Conservation (phyloP, 306 rosid genomes). For the Prunus mongolica region DNA sequence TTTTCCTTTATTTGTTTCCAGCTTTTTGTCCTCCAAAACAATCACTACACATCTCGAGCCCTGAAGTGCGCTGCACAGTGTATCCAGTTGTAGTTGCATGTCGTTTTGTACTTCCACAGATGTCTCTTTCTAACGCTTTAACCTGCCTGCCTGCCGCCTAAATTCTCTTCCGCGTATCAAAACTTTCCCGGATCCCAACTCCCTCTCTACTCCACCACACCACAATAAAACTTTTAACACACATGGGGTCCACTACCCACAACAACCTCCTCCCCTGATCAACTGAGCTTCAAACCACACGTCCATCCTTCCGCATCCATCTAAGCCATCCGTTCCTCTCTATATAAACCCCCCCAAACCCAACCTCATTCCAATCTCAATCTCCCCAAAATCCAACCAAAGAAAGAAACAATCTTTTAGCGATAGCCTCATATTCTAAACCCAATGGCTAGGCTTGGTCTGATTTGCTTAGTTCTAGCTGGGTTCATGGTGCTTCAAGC, state of each 20-base stretch:
- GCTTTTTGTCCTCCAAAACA: not conserved
- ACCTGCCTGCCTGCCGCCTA: not conserved
- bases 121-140: not conserved
- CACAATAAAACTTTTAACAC: not conserved
- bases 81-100: conserved; percentile 9
- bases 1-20: not conserved
- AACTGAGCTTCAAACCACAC: conserved; percentile 19
- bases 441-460: conserved; percentile 42
- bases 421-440: not conserved
- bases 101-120: not conserved
- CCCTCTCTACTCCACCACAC: not conserved
- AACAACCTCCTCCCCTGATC: not conserved
- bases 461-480: conserved; percentile 37
- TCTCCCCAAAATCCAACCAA: not conserved
- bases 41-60: not conserved
- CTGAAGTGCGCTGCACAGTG: not conserved
- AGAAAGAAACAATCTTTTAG: not conserved
- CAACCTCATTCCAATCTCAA: not conserved
- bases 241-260: conserved; percentile 31
- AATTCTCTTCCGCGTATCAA: not conserved
- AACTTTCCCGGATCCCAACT: conserved; percentile 1
- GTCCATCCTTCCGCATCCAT: conserved; percentile 8
- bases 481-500: conserved; percentile 43
- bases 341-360: conserved; percentile 11
- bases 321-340: conserved; percentile 24